Evolutionary conservation across 2,329 filamentous ascomycete species (phyloP).

Genomic region (Simplicillium sp.): DNA sequence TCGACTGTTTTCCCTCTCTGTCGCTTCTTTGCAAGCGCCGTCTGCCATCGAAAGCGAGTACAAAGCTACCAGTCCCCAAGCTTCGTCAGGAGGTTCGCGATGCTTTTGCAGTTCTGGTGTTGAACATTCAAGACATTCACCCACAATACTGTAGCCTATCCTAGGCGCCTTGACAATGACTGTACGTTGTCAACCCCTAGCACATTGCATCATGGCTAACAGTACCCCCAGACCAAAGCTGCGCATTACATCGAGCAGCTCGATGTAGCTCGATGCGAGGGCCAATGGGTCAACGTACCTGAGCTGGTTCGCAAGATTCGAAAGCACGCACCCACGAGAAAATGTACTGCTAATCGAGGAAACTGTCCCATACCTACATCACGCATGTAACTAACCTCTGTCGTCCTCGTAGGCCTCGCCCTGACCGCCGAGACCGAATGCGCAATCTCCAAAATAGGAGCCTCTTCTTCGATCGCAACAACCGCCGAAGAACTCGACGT

Average conservation of each 20-base stretch:
- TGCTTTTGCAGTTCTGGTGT: too few relatives aligned
- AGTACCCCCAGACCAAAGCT: conserved; percentile 55
- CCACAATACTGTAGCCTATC: too few relatives aligned
- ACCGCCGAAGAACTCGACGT: conserved; percentile 35
- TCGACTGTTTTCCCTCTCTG: too few relatives aligned
- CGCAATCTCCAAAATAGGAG: conserved; percentile 47
- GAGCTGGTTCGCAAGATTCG: conserved; percentile 88
- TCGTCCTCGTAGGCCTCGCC: conserved; percentile 46
- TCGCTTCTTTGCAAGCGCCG: too few relatives aligned
- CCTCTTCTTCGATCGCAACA: conserved; percentile 30
- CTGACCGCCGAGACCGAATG: conserved; percentile 61
- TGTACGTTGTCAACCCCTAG: too few relatives aligned
- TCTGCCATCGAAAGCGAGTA: too few relatives aligned
- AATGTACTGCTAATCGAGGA: conserved; percentile 47
- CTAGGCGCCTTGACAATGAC: too few relatives aligned
- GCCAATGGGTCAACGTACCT: conserved; percentile 75
- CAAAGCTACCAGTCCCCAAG: too few relatives aligned
- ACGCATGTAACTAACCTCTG: background rate
- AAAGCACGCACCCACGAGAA: conserved; percentile 81
- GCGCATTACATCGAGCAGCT: conserved; percentile 72
- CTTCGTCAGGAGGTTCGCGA: too few relatives aligned
- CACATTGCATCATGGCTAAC: too few relatives aligned
- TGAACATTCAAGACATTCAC: too few relatives aligned
- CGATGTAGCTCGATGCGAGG: conserved; percentile 79
- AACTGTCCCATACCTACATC: conserved; percentile 3